phyloP scores from a whole-genome alignment of 176 grass and related monocot species.

The Otatea glauca region DNA sequence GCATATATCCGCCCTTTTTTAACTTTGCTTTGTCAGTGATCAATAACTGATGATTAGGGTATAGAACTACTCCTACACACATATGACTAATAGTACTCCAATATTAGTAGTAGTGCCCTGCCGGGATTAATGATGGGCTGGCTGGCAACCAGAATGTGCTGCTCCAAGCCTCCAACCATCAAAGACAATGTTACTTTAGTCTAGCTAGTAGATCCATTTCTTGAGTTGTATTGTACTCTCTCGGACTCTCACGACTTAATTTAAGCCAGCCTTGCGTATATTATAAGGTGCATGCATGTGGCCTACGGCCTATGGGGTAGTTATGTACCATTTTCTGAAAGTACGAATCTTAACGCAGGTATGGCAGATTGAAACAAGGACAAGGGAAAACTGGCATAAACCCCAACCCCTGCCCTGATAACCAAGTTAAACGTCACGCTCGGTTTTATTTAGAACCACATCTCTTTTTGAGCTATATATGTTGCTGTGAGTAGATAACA shows the following conservation, averaged over 20 bases:
- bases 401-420: neutral
- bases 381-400: neutral
- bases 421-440: neutral
- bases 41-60: constrained; percentile 44
- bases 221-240: constrained; percentile 23
- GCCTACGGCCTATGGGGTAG: neutral
- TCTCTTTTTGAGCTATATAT: neutral
- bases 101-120: neutral
- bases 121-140: constrained; percentile 26
- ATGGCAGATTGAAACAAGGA: neutral
- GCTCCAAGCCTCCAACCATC: constrained; percentile 23
- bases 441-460: neutral
- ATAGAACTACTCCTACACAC: neutral
- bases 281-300: constrained; percentile 38
- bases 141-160: constrained; percentile 17
- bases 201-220: neutral
- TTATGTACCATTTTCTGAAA: neutral
- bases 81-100: neutral
- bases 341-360: neutral
- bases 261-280: constrained; percentile 36
- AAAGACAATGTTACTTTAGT: constrained; percentile 25
- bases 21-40: constrained; percentile 53
- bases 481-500: neutral
- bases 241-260: neutral
- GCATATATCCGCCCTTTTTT: neutral